Percentiles rank a stretch among this genome's conserved stretches.
Evolutionary conservation across 129 eudicot species (phyloP).

Genomic region (Flaveria sonorensis): DNA sequence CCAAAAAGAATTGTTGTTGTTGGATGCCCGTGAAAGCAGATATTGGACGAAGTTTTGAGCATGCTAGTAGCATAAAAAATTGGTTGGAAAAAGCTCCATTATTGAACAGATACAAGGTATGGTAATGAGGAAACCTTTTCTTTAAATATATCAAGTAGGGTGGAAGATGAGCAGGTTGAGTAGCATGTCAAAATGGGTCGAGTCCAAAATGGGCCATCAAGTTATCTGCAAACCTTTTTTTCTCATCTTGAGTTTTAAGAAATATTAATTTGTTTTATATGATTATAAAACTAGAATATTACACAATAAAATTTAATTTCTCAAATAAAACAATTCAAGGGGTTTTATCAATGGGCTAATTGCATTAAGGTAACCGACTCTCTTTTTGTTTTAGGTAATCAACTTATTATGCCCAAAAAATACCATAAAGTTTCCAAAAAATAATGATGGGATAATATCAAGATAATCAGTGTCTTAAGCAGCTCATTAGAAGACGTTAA

Average conservation of each 20-base stretch:
- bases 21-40: constrained; percentile 61
- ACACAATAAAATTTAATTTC: background rate
- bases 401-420: background rate
- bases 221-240: background rate
- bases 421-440: background rate
- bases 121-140: constrained; percentile 7
- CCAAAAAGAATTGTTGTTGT: constrained; percentile 69
- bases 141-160: background rate
- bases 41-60: constrained; percentile 54
- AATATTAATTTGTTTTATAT: background rate
- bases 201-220: background rate
- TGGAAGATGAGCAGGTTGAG: background rate
- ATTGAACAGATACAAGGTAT: constrained; percentile 74
- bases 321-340: background rate
- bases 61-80: constrained; percentile 47
- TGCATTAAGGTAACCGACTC: background rate
- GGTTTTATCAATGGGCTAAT: constrained; percentile 5
- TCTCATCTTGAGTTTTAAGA: background rate
- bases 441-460: background rate
- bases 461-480: background rate
- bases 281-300: constrained; percentile 1
- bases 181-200: background rate
- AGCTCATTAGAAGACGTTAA: background rate
- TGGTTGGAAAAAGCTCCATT: constrained; percentile 84
- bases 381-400: background rate